Conservation (phyloP, 805 yeast genomes). For the Schwanniomyces pseudopolymorphus region DNA sequence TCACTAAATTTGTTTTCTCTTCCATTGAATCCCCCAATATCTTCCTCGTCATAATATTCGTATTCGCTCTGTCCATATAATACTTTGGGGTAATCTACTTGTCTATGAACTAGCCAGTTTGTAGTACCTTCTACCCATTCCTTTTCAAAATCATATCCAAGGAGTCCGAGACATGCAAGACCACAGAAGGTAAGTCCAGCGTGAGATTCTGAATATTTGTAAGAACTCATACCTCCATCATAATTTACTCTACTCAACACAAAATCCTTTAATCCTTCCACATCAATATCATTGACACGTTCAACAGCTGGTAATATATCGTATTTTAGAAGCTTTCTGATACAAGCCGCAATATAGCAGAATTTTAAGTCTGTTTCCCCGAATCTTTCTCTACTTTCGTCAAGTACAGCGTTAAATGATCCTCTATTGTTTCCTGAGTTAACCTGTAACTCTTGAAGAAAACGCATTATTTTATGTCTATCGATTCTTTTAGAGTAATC, state of each 20-base stretch:
- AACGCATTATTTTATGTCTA: constrained; percentile 52
- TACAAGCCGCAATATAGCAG: constrained; percentile 70
- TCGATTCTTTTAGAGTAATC: constrained; percentile 31
- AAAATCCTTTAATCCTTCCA: constrained; percentile 36
- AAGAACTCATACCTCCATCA: constrained; percentile 74
- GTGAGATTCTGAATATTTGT: constrained; percentile 63
- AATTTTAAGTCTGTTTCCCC: constrained; percentile 76
- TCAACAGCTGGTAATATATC: constrained; percentile 25
- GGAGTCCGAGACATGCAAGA: constrained; percentile 54
- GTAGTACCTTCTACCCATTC: constrained; percentile 34
- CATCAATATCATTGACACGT: constrained; percentile 40
- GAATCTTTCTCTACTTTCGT: constrained; percentile 22
- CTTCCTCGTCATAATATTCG: constrained; percentile 35
- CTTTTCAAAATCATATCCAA: constrained; percentile 21
- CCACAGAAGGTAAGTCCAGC: constrained; percentile 89
- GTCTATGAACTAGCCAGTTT: constrained; percentile 66
- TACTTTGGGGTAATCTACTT: constrained; percentile 40
- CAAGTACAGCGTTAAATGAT: constrained; percentile 34
- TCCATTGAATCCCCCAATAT: constrained; percentile 83
- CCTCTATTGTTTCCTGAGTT: constrained; percentile 28
- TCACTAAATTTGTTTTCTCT: constrained; percentile 82
- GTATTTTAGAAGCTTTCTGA: constrained; percentile 51
- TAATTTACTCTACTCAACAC: constrained; percentile 27
- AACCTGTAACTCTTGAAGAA: constrained; percentile 60
- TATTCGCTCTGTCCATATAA: constrained; percentile 24